phyloP scores from a whole-genome alignment of 352 stramenopile species.

The Phytophthora capsici region DNA sequence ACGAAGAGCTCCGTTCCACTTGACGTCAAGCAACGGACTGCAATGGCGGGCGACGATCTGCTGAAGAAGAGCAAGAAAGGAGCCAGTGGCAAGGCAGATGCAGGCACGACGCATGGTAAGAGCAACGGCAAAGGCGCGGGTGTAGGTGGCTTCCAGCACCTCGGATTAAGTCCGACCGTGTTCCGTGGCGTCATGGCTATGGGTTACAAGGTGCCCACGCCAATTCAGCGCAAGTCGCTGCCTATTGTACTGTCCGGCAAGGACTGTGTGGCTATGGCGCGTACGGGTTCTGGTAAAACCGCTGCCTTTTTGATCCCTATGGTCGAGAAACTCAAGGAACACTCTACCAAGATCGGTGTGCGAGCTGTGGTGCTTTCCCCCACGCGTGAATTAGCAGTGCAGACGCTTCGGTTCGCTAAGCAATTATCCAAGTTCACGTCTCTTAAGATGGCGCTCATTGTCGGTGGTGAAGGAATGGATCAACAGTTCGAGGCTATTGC shows the following conservation, averaged over 20 bases:
- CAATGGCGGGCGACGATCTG: conserved; percentile 74
- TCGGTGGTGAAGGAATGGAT: conserved; percentile 98
- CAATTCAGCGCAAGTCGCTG: conserved; percentile 98
- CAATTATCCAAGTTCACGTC: conserved; percentile 92
- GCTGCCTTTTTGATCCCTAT: conserved; percentile 98
- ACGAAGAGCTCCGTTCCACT: conserved; percentile 22
- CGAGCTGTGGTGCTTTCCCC: conserved; percentile 94
- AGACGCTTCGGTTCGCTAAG: conserved; percentile 94
- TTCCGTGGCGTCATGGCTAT: conserved; percentile 92
- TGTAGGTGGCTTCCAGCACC: conserved; percentile 84
- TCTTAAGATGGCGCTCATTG: conserved; percentile 93
- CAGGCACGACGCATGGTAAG: conserved; percentile 69
- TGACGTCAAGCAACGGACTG: conserved; percentile 13
- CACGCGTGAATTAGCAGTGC: conserved; percentile 98
- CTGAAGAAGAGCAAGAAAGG: conserved; percentile 61
- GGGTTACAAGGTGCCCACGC: conserved; percentile 98
- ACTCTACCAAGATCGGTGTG: conserved; percentile 90
- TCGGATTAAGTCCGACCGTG: conserved; percentile 78
- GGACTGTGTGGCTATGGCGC: conserved; percentile 98
- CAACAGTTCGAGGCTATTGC: conserved; percentile 97
- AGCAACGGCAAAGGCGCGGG: conserved; percentile 81
- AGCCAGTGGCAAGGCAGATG: conserved; percentile 15
- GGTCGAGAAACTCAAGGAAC: conserved; percentile 96
- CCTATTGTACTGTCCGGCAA: conserved; percentile 96
- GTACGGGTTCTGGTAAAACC: conserved; percentile 98